Conservation (phyloP, 306 rosid genomes). For the Astragalus glycyphyllos region DNA sequence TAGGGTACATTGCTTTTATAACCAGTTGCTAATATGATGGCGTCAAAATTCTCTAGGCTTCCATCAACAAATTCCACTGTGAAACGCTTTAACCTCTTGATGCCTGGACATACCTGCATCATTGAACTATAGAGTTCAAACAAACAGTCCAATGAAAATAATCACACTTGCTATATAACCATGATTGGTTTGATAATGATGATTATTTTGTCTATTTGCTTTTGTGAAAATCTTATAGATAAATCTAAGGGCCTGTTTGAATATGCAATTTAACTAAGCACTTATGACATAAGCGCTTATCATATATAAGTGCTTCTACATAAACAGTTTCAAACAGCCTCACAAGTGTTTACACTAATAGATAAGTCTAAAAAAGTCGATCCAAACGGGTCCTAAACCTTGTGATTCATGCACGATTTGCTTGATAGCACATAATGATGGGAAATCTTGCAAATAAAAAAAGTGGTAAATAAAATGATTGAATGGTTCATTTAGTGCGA, state of each 20-base stretch:
- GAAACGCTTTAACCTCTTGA: constrained; percentile 64
- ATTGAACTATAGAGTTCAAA: neutral
- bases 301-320: too few relatives aligned
- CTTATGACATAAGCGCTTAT: too few relatives aligned
- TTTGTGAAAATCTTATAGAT: neutral
- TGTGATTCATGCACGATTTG: constrained; percentile 15
- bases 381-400: too few relatives aligned
- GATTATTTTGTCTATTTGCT: neutral
- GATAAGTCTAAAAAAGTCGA: too few relatives aligned
- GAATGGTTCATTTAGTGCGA: too few relatives aligned
- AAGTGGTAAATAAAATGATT: neutral
- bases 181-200: neutral
- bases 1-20: constrained; percentile 86
- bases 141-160: constrained; percentile 7
- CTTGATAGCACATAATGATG: constrained; percentile 20
- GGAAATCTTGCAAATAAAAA: constrained; percentile 21
- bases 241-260: too few relatives aligned
- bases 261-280: too few relatives aligned
- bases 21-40: constrained; percentile 81
- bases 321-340: too few relatives aligned
- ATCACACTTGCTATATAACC: neutral
- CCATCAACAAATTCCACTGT: constrained; percentile 67
- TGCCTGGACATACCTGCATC: constrained; percentile 66
- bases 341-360: too few relatives aligned
- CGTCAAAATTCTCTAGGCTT: constrained; percentile 60